These are phyloP conservation scores for Penicillium sp. DNA, from an alignment of 2,329 filamentous ascomycete species.

Conservation along the genomic window DNA sequence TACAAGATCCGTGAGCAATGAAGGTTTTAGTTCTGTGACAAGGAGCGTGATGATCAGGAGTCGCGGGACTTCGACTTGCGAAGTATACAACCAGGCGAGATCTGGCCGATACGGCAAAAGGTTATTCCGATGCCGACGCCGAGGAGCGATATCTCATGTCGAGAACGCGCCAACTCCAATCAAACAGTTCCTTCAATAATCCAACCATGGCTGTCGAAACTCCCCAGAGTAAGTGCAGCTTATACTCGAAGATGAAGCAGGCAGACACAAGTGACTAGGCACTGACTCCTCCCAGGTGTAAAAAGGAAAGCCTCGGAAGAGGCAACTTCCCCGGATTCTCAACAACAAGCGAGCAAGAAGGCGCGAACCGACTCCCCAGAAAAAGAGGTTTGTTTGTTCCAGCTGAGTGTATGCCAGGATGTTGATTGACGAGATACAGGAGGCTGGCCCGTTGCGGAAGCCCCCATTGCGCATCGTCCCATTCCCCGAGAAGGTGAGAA, in stretches of 20 bases:
- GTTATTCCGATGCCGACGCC: slow-evolving; percentile 16
- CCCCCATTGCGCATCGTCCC: slow-evolving; percentile 67
- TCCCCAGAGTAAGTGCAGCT: slow-evolving; percentile 39
- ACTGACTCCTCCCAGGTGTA: slow-evolving; percentile 26
- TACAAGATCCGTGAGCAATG: slow-evolving; percentile 3
- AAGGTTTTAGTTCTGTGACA: not conserved
- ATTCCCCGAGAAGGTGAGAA: slow-evolving; percentile 80
- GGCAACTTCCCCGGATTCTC: slow-evolving; percentile 45
- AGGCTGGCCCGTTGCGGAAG: slow-evolving; percentile 47
- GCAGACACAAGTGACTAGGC: slow-evolving; percentile 5
- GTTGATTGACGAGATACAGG: slow-evolving; percentile 28
- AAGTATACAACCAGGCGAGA: slow-evolving; percentile 11
- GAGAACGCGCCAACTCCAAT: not conserved
- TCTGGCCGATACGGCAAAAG: slow-evolving; percentile 24
- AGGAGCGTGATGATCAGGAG: slow-evolving; percentile 3
- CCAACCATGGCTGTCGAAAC: slow-evolving; percentile 24
- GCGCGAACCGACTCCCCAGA: slow-evolving; percentile 52
- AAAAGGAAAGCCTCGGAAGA: slow-evolving; percentile 57
- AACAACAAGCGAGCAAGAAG: slow-evolving; percentile 49
- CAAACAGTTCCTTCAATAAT: not conserved
- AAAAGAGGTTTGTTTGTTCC: slow-evolving; percentile 33
- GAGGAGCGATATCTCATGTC: slow-evolving; percentile 11
- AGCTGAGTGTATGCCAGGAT: slow-evolving; percentile 28
- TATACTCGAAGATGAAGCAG: not conserved
- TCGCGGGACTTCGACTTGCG: not conserved